Base-by-base conservation (phyloP, 202 grass and related monocot species). In the Dendrocalamus latiflorus region DNA sequence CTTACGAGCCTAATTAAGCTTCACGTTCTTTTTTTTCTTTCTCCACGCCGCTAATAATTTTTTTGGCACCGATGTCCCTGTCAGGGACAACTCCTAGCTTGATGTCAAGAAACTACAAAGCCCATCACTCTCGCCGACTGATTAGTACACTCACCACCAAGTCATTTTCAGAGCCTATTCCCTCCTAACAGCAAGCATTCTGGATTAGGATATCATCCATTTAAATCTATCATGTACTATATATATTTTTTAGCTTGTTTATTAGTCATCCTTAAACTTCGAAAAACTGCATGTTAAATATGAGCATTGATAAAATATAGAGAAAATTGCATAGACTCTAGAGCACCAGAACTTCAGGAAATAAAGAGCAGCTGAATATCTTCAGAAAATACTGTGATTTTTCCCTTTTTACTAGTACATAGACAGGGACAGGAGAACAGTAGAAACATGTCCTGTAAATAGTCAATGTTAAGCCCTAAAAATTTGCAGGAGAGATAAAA, bases 111-210 rank as follows among this genome's bases (percentile, higher is more conserved):
- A 68, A 54, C 34, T 51, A 55, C 14, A 45, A 54, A 54, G 26
- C 72, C 87, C 70, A 54, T 89, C 81, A 28, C 72, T 63, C 38
- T 54, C 41, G 24, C 26, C 26, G 61, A 70, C 43, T 59, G 76
- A 85, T 85, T 67, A 65, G 65, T 30, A 44, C 53, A 28, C 26
- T 28, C 57, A 11, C 22, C 82, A 65, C 57, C 26, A 24, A 8
- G 78, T 90, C 88, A 77, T 90, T 83, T 83, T 90, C 84, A 79
- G 43, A 20, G 51, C 68, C 33, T 68, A 9, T 53, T 83, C 39
- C 66, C 88, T 83, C 84, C 74, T 83, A 83, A 79, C 68, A 86
- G 36, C 74, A 86, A 30, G 66, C 79, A 86, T 63, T 49, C 56
- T 34, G 41, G 74, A 75, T 83, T 79, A 65, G 45, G 22, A 25